Base-by-base conservation (phyloP, 2,329 filamentous ascomycete genomes). In the Colletotrichum karsti region DNA sequence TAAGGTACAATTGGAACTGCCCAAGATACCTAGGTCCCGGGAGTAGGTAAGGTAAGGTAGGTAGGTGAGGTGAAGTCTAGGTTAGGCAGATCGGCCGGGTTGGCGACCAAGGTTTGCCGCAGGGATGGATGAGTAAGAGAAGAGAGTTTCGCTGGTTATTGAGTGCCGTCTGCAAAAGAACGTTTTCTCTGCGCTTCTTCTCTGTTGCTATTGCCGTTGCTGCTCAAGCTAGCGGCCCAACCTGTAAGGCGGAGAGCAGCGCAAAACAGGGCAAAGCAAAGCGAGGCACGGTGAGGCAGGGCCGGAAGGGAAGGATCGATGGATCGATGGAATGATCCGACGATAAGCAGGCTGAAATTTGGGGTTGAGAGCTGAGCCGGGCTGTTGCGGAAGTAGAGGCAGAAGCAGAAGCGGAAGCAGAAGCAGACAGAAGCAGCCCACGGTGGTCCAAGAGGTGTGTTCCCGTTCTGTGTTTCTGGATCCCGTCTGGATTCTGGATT, bases 91-190 rank as follows among this genome's bases (percentile, higher is more conserved):
- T 51, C 7, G 57, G 30, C 56, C 33, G 30, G 56, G 18, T 35
- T 42, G 30, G 35, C 50, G 33, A 50, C 44, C 53, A 68, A 68
- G 46, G 60, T 65, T 65, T 68, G 65, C 65, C 65, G 59, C 64
- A 59, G 55, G 65, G 61, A 58, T 68, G 61, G 39, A 51, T 48
- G 44, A n/a, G n/a, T n/a, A n/a, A n/a, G n/a, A 35, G 35, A 54
- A 26, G 26, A 61, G 58, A 26, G 44, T 55, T 65, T 65, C 28
- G 46, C 56, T 42, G 60, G 50, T 7, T 24, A 37, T 28, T 20
- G 35, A 53, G 28, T n/a, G 35, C 30, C 6, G 30, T 18, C 33
- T 37, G 46, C 44, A 53, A n/a, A 48, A 24, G 51, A 57, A 53
- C 37, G 60, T 64, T 57, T 28, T 39, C 44, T 18, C 15, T 42